phyloP scores from a whole-genome alignment of 2,329 filamentous ascomycete species.

The Capronia americana region DNA sequence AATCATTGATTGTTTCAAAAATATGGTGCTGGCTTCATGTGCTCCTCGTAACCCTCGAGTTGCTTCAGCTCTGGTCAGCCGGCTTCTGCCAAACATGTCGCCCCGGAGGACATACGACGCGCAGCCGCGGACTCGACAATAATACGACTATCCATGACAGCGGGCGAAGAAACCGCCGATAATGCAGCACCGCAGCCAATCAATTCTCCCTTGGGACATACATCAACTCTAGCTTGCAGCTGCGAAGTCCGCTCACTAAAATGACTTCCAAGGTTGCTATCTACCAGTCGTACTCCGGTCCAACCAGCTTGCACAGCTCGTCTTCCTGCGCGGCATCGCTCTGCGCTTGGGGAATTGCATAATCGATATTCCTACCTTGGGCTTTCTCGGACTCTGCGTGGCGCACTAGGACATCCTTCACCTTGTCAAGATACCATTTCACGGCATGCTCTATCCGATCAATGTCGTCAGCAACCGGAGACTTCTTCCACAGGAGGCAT shows the following conservation, averaged over 20 bases:
- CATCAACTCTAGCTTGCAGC: conserved; percentile 18
- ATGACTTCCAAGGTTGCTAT: background rate
- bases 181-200: conserved; percentile 12
- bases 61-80: background rate
- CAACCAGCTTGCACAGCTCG: conserved; percentile 31
- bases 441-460: conserved; percentile 32
- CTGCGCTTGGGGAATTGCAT: conserved; percentile 33
- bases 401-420: conserved; percentile 23
- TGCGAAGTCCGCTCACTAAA: conserved; percentile 20
- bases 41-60: background rate
- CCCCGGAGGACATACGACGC: background rate
- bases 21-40: background rate
- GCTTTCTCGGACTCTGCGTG: conserved; percentile 35
- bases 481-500: background rate
- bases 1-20: background rate
- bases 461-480: conserved; percentile 18
- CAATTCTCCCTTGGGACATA: conserved; percentile 6
- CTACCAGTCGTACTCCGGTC: conserved; percentile 34
- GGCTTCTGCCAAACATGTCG: background rate
- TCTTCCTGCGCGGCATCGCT: conserved; percentile 32
- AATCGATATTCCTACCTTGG: conserved; percentile 32
- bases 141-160: background rate
- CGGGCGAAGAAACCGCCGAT: conserved; percentile 8
- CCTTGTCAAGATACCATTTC: conserved; percentile 37
- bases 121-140: background rate